A percentile compares a stretch with the other conserved stretches of the same genome.
Evolutionary conservation across 805 yeast species (phyloP).

Genomic region (Yarrowia sp.): DNA sequence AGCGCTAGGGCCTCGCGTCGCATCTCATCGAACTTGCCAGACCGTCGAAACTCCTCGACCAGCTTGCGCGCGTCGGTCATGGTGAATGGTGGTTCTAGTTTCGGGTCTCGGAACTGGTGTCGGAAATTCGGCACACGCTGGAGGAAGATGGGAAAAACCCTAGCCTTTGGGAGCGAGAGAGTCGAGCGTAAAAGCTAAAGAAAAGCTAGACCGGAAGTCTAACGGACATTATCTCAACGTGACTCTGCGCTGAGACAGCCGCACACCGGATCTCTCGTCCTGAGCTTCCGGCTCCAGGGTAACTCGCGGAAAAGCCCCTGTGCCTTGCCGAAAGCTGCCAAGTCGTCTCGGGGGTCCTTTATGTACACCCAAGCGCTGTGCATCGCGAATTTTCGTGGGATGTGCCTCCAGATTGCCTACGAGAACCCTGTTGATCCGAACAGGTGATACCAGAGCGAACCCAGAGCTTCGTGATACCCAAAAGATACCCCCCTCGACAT

Average conservation of each 20-base stretch:
- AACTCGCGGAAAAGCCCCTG: neutral
- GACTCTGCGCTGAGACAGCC: neutral
- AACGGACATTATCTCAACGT: conserved; percentile 15
- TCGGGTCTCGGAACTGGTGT: conserved; percentile 7
- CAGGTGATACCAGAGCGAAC: too few species aligned
- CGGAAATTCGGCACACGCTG: conserved; percentile 18
- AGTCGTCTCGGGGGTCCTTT: neutral
- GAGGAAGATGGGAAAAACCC: neutral
- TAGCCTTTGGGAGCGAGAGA: too few species aligned
- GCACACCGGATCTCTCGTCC: neutral
- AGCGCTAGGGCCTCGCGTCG: neutral
- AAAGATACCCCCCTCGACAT: neutral
- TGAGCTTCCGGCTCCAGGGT: conserved; percentile 14
- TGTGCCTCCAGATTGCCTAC: too few species aligned
- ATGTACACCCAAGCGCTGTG: neutral
- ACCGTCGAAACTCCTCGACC: conserved; percentile 23
- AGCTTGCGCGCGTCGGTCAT: conserved; percentile 20
- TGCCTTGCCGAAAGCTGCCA: neutral
- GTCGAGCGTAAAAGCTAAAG: too few species aligned
- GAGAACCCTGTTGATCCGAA: too few species aligned
- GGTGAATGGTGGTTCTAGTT: neutral
- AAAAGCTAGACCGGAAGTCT: neutral
- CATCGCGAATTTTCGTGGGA: neutral
- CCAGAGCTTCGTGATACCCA: neutral
- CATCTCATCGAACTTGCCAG: conserved; percentile 24